Conservation (phyloP, 2,329 filamentous ascomycete genomes). For the Drechslerella coelobrocha region DNA sequence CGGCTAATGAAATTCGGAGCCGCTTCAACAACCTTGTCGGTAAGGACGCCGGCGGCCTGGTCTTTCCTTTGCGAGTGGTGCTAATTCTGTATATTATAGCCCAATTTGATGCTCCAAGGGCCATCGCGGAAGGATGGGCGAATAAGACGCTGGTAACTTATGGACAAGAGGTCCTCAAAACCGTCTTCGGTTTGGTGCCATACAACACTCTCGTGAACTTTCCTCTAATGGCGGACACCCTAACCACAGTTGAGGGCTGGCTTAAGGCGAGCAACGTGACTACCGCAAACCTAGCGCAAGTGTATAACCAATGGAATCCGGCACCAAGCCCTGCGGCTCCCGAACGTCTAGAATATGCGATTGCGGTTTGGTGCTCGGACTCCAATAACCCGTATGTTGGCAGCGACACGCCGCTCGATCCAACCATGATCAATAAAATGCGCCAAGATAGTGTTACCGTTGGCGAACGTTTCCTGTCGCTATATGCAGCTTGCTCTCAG, state of each 20-base stretch:
- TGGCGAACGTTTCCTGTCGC: conserved; percentile 30
- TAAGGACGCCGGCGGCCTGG: too few relatives aligned
- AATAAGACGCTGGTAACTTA: conserved; percentile 50
- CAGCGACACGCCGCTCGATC: conserved; percentile 14
- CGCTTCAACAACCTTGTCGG: conserved; percentile 52
- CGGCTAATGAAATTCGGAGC: conserved; percentile 57
- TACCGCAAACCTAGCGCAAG: conserved; percentile 5
- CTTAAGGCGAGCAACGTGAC: conserved; percentile 26
- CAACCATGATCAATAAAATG: conserved; percentile 13
- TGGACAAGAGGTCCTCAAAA: conserved; percentile 37
- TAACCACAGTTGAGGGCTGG: conserved; percentile 12
- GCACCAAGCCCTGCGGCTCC: conserved; percentile 7
- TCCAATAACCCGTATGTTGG: conserved; percentile 13
- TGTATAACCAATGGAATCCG: conserved; percentile 15
- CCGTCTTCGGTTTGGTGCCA: conserved; percentile 12
- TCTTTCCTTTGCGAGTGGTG: too few relatives aligned
- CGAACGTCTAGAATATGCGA: conserved; percentile 10
- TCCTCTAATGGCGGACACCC: conserved; percentile 26
- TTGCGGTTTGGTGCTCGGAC: conserved; percentile 36
- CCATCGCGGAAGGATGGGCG: conserved; percentile 48
- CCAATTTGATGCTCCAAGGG: conserved; percentile 50
- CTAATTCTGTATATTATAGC: too few relatives aligned
- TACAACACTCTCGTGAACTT: conserved; percentile 26
- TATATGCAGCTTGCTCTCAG: conserved; percentile 23
- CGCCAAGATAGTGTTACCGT: conserved; percentile 12